Evolutionary conservation across 192 early-diverging fungal species (phyloP).

Genomic region (Phlyctochytrium planicorne): DNA sequence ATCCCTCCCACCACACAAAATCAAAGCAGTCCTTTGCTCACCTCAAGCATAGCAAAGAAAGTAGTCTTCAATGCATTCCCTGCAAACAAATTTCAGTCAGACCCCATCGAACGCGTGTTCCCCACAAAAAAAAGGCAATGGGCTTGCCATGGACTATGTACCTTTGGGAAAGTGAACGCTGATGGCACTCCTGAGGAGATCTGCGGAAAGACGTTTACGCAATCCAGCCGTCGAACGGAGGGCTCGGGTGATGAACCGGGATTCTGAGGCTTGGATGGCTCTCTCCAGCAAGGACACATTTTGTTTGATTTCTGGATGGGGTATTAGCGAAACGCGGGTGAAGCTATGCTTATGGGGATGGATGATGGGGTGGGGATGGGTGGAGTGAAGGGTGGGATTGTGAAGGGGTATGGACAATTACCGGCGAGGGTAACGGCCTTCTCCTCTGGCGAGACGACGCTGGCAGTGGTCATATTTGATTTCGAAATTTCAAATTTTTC

Average conservation of each 20-base stretch:
- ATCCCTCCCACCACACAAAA: too few relatives aligned
- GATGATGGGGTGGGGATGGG: too few relatives aligned
- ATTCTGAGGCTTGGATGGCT: conserved; percentile 79
- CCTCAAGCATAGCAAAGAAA: conserved; percentile 8
- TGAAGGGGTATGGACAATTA: neutral
- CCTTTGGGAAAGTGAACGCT: conserved; percentile 28
- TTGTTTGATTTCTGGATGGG: conserved; percentile 91
- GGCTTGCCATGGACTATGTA: conserved; percentile 11
- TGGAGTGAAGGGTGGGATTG: too few relatives aligned
- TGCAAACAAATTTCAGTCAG: neutral
- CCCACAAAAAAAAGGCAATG: conserved; percentile 11
- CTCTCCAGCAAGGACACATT: conserved; percentile 81
- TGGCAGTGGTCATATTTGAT: conserved; percentile 1
- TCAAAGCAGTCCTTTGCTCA: too few relatives aligned
- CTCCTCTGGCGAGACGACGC: neutral
- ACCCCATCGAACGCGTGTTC: conserved; percentile 5
- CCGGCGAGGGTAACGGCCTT: neutral
- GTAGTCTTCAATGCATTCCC: conserved; percentile 11
- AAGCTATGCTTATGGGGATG: neutral
- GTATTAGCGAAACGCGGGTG: neutral
- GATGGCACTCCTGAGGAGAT: conserved; percentile 57
- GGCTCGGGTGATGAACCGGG: conserved; percentile 85
- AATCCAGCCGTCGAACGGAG: conserved; percentile 77
- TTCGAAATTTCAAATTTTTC: neutral
- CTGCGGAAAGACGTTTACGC: conserved; percentile 72